A percentile compares a stretch with the other conserved stretches of the same genome.
phyloP scores from a whole-genome alignment of 2,329 filamentous ascomycete species.

The Hysterium pulicare region DNA sequence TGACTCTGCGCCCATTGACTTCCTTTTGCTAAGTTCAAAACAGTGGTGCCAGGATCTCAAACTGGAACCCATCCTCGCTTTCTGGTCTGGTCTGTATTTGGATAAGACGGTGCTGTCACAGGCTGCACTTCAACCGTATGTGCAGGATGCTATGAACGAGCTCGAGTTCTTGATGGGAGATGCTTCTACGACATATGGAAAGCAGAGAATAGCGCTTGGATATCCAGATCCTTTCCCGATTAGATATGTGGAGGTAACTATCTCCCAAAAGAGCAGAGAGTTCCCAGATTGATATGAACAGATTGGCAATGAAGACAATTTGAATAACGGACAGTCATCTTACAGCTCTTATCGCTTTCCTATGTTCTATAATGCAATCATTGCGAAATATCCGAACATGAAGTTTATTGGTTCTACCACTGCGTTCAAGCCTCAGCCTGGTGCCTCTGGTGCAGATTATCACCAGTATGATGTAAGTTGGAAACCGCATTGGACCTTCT shows the following conservation, averaged over 20 bases:
- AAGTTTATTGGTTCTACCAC: conserved; percentile 44
- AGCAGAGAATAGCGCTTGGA: conserved; percentile 56
- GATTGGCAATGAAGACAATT: conserved; percentile 59
- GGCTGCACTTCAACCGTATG: conserved; percentile 52
- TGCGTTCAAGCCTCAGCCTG: not conserved
- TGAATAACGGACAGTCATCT: conserved; percentile 45
- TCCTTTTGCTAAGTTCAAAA: too few species aligned
- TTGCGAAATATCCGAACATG: conserved; percentile 54
- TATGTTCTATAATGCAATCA: conserved; percentile 59
- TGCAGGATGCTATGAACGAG: conserved; percentile 60
- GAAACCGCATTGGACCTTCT: not conserved
- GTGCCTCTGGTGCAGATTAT: not conserved
- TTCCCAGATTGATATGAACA: not conserved
- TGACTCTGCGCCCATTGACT: too few species aligned
- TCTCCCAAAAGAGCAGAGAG: conserved; percentile 32
- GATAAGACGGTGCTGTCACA: conserved; percentile 48
- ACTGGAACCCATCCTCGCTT: conserved; percentile 55
- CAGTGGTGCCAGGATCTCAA: conserved; percentile 58
- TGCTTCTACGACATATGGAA: conserved; percentile 54
- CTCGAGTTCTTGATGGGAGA: conserved; percentile 62
- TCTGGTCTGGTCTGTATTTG: conserved; percentile 57
- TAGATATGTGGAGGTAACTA: conserved; percentile 58
- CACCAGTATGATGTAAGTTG: not conserved
- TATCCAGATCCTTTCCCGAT: conserved; percentile 60
- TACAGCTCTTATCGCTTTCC: conserved; percentile 53